Base-by-base conservation (phyloP, 1,284 basidiomycete genomes). In the Pyrrhoderma lamaoense region DNA sequence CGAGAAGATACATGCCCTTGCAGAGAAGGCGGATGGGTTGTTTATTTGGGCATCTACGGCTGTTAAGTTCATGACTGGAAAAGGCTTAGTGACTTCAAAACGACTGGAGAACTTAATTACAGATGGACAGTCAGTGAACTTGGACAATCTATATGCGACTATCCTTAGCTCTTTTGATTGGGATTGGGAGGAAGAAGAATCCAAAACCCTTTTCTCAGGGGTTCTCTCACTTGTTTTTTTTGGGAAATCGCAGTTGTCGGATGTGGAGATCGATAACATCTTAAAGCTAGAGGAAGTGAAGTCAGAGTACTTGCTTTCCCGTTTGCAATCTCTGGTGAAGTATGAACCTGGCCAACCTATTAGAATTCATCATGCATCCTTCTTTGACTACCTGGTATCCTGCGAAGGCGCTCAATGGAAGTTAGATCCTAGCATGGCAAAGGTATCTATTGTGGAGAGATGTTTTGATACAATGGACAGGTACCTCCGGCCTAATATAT, bases 21-120 rank as follows among this genome's bases (percentile, higher is more conserved):
- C 23, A 3, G 23, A 40, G 3, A 9, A 18, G 18, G 36, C 47
- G 14, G 37, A 25, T 42, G 47, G 47, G 2, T 19, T 49, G 8
- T 49, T 49, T 14, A 31, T 49, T 21, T 49, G 47, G 47, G 47
- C 47, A 13, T 49, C 47, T 8, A 49, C 47, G 7, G 47, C 47
- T 8, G 18, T 46, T 9, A 46, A 21, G 19, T 21, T 46, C 27
- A 31, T 31, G 5, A 5, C 27, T 31, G 27, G 11, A 11, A 31
- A 31, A 31, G 7, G 11, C 5, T 31, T 31, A 31, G 11, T 5
- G 5, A 5, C 5, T 5, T 31, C 11, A 5, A 31, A 5, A 5
- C 5, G 27, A 5, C 11, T 31, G 11, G 27, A 5, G 27, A 31
- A 31, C 11, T 11, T 31, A 5, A 5, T 5, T 11, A 36, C 3